Evolutionary conservation across 345 rosid species (phyloP).

Genomic region (Lepidium sativum): DNA sequence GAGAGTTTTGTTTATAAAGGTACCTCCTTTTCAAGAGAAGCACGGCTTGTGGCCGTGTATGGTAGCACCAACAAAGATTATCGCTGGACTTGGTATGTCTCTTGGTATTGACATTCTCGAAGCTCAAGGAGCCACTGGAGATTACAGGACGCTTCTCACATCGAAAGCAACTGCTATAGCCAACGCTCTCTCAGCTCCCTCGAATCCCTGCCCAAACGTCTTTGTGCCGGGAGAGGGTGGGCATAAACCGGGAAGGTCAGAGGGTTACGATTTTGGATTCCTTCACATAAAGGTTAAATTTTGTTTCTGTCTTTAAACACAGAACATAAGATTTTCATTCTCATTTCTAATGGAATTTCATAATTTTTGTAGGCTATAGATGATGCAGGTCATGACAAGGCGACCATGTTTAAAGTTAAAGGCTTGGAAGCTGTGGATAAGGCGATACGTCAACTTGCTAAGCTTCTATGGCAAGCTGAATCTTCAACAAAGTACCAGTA

Average conservation of each 20-base stretch:
- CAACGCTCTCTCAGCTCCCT: conserved; percentile 73
- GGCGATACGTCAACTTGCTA: conserved; percentile 76
- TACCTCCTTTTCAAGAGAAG: conserved; percentile 61
- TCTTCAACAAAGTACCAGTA: conserved; percentile 45
- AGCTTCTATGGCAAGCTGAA: conserved; percentile 81
- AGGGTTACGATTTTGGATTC: conserved; percentile 92
- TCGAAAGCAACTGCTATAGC: conserved; percentile 78
- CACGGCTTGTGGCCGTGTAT: conserved; percentile 91
- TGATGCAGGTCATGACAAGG: conserved; percentile 98
- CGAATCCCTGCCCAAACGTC: conserved; percentile 46
- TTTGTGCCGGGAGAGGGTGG: conserved; percentile 89
- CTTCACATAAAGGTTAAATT: conserved; percentile 78
- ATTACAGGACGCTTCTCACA: conserved; percentile 79
- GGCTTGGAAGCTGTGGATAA: conserved; percentile 80
- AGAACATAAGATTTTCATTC: neutral
- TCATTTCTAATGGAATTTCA: neutral
- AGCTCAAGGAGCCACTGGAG: conserved; percentile 96
- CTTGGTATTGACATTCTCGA: conserved; percentile 86
- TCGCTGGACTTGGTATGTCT: conserved; percentile 89
- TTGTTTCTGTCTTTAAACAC: neutral
- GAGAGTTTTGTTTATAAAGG: conserved; percentile 33
- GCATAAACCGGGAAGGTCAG: conserved; percentile 58
- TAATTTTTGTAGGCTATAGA: conserved; percentile 66
- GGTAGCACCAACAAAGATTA: conserved; percentile 98
- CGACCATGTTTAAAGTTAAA: conserved; percentile 67